Percentiles rank a stretch among this genome's conserved stretches.
Evolutionary conservation across 495 filamentous ascomycete genomes (phyloP).

Genomic region (Beverwykella pulmonaria): DNA sequence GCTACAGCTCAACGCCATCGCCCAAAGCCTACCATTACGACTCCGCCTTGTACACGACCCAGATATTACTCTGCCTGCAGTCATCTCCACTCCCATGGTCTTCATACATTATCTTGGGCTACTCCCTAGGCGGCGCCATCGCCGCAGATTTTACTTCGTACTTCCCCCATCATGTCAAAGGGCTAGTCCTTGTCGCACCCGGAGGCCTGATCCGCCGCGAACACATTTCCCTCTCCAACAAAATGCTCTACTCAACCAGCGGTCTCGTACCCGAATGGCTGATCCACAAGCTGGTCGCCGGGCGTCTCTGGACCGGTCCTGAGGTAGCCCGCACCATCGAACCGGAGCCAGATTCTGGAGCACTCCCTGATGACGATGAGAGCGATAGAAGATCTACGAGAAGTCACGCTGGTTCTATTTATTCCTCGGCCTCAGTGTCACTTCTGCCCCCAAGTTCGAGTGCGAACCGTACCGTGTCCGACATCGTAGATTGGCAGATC

Average conservation of each 20-base stretch:
- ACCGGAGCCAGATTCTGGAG: slow-evolving; percentile 13
- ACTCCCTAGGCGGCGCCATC: slow-evolving; percentile 83
- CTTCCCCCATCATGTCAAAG: slow-evolving; percentile 67
- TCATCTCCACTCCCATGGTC: slow-evolving; percentile 74
- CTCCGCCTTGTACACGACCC: slow-evolving; percentile 69
- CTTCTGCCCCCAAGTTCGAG: slow-evolving; percentile 46
- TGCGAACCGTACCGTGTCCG: slow-evolving; percentile 46
- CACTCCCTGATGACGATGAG: neutral
- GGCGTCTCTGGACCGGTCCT: slow-evolving; percentile 51
- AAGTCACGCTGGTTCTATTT: slow-evolving; percentile 2
- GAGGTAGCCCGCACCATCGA: slow-evolving; percentile 10
- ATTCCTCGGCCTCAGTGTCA: slow-evolving; percentile 6
- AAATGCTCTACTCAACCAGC: slow-evolving; percentile 61
- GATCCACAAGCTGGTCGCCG: slow-evolving; percentile 55
- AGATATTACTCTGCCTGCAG: slow-evolving; percentile 71
- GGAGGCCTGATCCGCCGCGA: slow-evolving; percentile 68
- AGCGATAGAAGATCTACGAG: slow-evolving; percentile 8
- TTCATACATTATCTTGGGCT: slow-evolving; percentile 75
- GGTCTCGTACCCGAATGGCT: slow-evolving; percentile 61
- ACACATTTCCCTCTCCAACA: slow-evolving; percentile 62
- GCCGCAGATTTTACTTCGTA: slow-evolving; percentile 70
- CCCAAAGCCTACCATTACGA: slow-evolving; percentile 71
- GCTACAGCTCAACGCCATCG: slow-evolving; percentile 72
- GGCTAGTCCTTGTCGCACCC: slow-evolving; percentile 74
- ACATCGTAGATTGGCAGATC: slow-evolving; percentile 60